Evolutionary conservation across 805 yeast species (phyloP).

Genomic region (Candida oleophila): DNA sequence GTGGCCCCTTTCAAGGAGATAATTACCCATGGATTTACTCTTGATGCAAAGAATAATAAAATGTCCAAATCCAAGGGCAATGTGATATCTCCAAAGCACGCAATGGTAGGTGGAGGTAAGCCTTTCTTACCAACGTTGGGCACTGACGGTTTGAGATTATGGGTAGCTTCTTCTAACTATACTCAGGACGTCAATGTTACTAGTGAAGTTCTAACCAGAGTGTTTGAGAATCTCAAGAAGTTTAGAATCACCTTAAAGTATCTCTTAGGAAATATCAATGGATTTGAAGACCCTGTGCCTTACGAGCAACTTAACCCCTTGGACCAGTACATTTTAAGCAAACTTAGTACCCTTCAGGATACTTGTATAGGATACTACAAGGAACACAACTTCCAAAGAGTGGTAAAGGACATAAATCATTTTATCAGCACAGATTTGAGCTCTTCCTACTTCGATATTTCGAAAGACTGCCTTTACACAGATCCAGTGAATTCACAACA

Average conservation of each 20-base stretch:
- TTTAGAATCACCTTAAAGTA: constrained; percentile 78
- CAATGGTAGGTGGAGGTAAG: constrained; percentile 59
- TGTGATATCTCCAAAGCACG: constrained; percentile 63
- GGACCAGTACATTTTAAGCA: constrained; percentile 65
- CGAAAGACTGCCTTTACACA: constrained; percentile 84
- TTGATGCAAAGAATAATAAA: constrained; percentile 82
- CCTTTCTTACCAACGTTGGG: constrained; percentile 63
- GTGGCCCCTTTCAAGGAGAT: constrained; percentile 66
- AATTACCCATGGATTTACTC: constrained; percentile 89
- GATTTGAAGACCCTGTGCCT: constrained; percentile 34
- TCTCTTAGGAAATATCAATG: constrained; percentile 72
- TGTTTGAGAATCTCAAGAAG: constrained; percentile 78
- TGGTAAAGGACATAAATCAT: constrained; percentile 63
- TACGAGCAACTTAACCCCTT: constrained; percentile 36
- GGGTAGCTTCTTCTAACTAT: constrained; percentile 89
- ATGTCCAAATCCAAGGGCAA: constrained; percentile 96
- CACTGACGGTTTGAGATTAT: constrained; percentile 83
- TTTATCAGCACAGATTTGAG: constrained; percentile 78
- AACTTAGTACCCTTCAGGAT: constrained; percentile 47
- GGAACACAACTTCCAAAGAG: constrained; percentile 64
- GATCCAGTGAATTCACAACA: constrained; percentile 47
- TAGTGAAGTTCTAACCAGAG: constrained; percentile 67
- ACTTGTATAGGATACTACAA: constrained; percentile 47
- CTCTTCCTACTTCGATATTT: constrained; percentile 79
- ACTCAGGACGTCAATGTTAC: constrained; percentile 78